phyloP scores from a whole-genome alignment of 805 yeast species.

The Zygoascus bituminiphila region DNA sequence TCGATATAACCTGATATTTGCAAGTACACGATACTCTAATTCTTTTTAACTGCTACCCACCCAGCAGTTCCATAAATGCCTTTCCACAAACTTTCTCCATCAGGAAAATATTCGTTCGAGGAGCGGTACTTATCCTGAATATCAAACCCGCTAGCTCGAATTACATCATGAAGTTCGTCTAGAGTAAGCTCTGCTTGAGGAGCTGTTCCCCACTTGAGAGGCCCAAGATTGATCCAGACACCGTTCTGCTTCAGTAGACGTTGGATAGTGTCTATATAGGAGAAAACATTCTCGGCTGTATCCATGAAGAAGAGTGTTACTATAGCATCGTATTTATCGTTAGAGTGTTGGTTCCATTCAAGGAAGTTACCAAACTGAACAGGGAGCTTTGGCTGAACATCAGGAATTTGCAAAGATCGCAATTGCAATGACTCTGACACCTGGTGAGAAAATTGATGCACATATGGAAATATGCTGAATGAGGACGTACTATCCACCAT shows the following conservation, averaged over 20 bases:
- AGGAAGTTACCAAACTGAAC: slow-evolving; percentile 54
- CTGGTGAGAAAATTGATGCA: slow-evolving; percentile 67
- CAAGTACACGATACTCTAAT: too few species aligned
- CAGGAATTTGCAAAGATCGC: slow-evolving; percentile 33
- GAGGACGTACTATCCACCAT: slow-evolving; percentile 12
- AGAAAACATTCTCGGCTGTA: slow-evolving; percentile 81
- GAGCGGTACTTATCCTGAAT: slow-evolving; percentile 21
- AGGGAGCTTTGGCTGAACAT: slow-evolving; percentile 5
- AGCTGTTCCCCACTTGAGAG: slow-evolving; percentile 83
- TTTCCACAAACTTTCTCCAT: slow-evolving; percentile 23
- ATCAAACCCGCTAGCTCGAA: slow-evolving; percentile 58
- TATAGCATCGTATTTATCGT: slow-evolving; percentile 31
- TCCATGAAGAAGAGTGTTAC: slow-evolving; percentile 69
- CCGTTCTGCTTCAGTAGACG: slow-evolving; percentile 40
- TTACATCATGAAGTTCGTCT: slow-evolving; percentile 54
- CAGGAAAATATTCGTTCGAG: slow-evolving; percentile 26
- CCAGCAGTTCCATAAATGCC: slow-evolving; percentile 11
- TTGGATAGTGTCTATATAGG: slow-evolving; percentile 61
- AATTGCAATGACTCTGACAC: slow-evolving; percentile 40
- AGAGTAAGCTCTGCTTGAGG: slow-evolving; percentile 62
- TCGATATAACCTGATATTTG: too few species aligned
- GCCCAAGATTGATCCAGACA: slow-evolving; percentile 85
- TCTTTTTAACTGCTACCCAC: slow-evolving; percentile 8
- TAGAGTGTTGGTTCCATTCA: slow-evolving; percentile 32
- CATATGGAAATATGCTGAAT: slow-evolving; percentile 28